Base-by-base conservation (phyloP, 1,139 yeast genomes). In the Hansenula anomala region DNA sequence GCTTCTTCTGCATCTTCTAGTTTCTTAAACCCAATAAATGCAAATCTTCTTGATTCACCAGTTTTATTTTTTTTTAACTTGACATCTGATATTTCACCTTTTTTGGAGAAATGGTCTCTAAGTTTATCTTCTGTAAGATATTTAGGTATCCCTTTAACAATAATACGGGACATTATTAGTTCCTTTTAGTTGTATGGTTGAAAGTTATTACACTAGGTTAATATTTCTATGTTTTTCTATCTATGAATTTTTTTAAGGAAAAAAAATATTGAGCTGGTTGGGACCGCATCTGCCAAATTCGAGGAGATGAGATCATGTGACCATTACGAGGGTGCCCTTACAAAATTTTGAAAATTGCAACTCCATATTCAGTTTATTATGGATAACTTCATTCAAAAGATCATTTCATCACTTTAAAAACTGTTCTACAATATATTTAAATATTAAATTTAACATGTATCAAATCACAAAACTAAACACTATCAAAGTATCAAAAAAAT, bases 21-120 rank as follows among this genome's bases (percentile, higher is more conserved):
- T 14, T 78, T 70, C 54, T 78, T 82, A 61, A 75, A 92, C 0
- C 99, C 99, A 42, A 94, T 69, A 55, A 92, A 92, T 13, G 96
- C 97, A 69, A 94, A 94, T 49, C 95, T 71, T 61, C 99, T 77
- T 13, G 96, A 85, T 55, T 83, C 85, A 26, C 98, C 98, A 50
- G 77, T 78, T 51, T 82, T 73, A 47, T 82, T 84, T 51, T 76
- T 81, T 76, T 89, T 76, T 35, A 92, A 69, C 60, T 85, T 88
- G 34, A 87, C 92, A 70, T 92, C 98, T 1, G 97, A 87, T 23
- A 89, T 87, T 45, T 70, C 66, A 18, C 61, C 59, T 49, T 79
- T 69, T 47, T 75, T 69, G 27, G 71, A 60, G 58, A 92, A 92
- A 58, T 83, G 92, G 22, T 73, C 75, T 45, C 72, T 71, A 44